Conservation (phyloP, 2,329 filamentous ascomycete genomes). For the Phoma herbarum region DNA sequence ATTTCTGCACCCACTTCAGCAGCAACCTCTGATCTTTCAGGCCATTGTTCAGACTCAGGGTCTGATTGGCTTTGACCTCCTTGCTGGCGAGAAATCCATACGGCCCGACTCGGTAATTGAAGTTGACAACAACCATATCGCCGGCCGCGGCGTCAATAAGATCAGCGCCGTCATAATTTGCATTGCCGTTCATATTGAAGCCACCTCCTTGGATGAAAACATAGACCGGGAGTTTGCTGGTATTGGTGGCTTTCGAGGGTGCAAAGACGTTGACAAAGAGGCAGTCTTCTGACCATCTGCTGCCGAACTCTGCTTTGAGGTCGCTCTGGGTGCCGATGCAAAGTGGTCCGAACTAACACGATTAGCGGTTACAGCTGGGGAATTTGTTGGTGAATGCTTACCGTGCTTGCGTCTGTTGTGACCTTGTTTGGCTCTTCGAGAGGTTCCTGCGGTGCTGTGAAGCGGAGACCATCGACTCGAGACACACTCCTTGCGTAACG, state of each 20-base stretch:
- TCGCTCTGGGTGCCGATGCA: slow-evolving; percentile 42
- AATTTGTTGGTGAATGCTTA: neutral
- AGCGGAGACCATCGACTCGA: slow-evolving; percentile 58
- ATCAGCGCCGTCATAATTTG: slow-evolving; percentile 47
- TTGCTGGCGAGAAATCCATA: slow-evolving; percentile 51
- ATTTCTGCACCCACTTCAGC: slow-evolving; percentile 49
- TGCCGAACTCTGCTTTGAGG: slow-evolving; percentile 40
- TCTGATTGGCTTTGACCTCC: slow-evolving; percentile 39
- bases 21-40: slow-evolving; percentile 50
- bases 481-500: slow-evolving; percentile 66
- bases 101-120: slow-evolving; percentile 53
- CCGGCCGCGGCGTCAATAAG: slow-evolving; percentile 44
- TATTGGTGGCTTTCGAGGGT: slow-evolving; percentile 45
- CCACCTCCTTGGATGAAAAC: slow-evolving; percentile 55
- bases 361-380: neutral
- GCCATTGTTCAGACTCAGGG: slow-evolving; percentile 49
- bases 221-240: slow-evolving; percentile 49
- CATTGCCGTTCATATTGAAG: slow-evolving; percentile 48
- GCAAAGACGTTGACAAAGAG: slow-evolving; percentile 53
- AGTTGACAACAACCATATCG: slow-evolving; percentile 51
- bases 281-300: slow-evolving; percentile 50
- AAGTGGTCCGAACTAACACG: slow-evolving; percentile 42
- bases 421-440: slow-evolving; percentile 56
- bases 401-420: slow-evolving; percentile 53
- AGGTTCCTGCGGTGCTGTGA: slow-evolving; percentile 73